These are phyloP conservation scores for Platanthera guangdongensis DNA, from an alignment of 106 monocot species.

Conservation along the genomic window DNA sequence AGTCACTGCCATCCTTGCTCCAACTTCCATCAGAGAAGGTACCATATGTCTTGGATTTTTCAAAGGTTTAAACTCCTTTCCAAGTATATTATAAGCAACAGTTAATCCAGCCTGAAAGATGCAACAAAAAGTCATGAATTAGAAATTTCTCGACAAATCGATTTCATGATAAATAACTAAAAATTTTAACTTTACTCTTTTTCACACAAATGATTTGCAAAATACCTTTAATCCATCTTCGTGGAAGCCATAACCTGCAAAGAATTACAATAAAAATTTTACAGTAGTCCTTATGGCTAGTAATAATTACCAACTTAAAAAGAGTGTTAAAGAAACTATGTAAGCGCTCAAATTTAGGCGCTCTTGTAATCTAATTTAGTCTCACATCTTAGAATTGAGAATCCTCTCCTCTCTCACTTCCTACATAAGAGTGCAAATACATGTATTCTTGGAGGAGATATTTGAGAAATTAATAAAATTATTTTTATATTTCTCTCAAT, in stretches of 20 bases:
- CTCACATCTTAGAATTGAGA: too few species aligned
- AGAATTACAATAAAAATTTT: constrained; percentile 1
- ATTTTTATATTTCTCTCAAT: too few species aligned
- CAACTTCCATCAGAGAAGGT: constrained; percentile 62
- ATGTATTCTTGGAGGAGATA: too few species aligned
- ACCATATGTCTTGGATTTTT: constrained; percentile 63
- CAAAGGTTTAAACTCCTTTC: constrained; percentile 30
- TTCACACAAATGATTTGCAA: neutral
- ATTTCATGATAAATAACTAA: neutral
- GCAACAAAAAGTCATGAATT: neutral
- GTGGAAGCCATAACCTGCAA: constrained; percentile 93
- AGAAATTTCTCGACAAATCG: neutral
- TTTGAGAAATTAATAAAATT: too few species aligned
- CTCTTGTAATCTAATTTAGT: too few species aligned
- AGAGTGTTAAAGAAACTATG: neutral
- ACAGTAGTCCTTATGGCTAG: neutral
- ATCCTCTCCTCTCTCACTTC: too few species aligned
- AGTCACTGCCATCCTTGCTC: constrained; percentile 58
- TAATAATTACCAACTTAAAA: neutral
- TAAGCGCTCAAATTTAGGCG: too few species aligned
- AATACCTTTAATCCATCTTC: constrained; percentile 92
- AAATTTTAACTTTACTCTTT: neutral
- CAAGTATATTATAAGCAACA: constrained; percentile 51
- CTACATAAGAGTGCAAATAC: too few species aligned
- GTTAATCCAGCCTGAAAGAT: constrained; percentile 54